phyloP scores from a whole-genome alignment of 495 filamentous ascomycete species.

The Bombardia bombarda region DNA sequence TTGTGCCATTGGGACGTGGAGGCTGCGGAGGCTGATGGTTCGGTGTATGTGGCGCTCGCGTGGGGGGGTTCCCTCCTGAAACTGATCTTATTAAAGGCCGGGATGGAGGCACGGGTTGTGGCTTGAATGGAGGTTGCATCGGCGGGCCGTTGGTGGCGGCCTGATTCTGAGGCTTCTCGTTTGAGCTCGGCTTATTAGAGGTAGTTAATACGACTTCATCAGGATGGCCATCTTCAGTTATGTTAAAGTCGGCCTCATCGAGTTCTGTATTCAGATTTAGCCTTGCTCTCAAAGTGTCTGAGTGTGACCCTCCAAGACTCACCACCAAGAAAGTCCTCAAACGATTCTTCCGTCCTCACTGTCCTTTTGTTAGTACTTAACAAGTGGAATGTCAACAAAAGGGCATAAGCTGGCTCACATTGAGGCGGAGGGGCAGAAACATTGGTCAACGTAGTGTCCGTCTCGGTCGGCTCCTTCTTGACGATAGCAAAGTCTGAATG shows the following conservation, averaged over 20 bases:
- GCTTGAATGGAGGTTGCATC: conserved; percentile 35
- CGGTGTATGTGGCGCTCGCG: conserved; percentile 29
- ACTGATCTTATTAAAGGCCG: conserved; percentile 16
- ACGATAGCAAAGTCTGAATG: conserved; percentile 63
- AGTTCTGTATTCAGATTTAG: conserved; percentile 39
- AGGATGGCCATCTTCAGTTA: conserved; percentile 49
- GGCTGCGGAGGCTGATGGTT: conserved; percentile 26
- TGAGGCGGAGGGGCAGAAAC: background rate
- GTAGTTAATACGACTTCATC: conserved; percentile 49
- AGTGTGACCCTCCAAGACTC: conserved; percentile 23
- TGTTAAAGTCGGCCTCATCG: conserved; percentile 67
- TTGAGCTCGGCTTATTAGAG: conserved; percentile 6
- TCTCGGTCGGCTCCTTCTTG: conserved; percentile 45
- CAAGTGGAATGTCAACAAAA: background rate
- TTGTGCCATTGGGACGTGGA: conserved; percentile 8
- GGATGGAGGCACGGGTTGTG: too few relatives aligned
- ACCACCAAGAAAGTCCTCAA: conserved; percentile 68
- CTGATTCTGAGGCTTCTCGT: conserved; percentile 1
- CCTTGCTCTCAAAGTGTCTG: background rate
- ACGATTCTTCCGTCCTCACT: conserved; percentile 21
- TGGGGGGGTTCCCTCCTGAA: conserved; percentile 18
- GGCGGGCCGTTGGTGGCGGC: conserved; percentile 6
- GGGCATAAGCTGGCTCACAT: background rate
- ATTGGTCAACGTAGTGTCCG: background rate
- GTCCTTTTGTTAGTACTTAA: background rate